Percentiles rank a stretch among this genome's conserved stretches.
Conservation (phyloP, 345 rosid species). For the sweet orange (Citrus sinensis) region DNA sequence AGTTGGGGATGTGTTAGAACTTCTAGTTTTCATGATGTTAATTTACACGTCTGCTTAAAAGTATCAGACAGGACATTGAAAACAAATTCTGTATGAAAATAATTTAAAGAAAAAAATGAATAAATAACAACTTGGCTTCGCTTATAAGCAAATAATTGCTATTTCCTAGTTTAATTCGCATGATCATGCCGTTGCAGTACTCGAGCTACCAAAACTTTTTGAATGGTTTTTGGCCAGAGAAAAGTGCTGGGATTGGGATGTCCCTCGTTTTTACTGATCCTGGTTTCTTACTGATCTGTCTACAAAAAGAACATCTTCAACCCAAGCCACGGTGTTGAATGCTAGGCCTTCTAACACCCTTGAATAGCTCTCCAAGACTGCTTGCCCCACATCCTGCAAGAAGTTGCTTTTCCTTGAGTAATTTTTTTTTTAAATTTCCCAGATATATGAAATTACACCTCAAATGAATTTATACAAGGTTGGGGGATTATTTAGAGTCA, state of each 20-base stretch:
- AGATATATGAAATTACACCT: background rate
- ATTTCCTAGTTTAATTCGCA: background rate
- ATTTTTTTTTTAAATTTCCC: background rate
- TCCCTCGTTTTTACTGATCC: conserved; percentile 24
- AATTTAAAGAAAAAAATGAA: background rate
- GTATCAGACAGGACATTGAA: background rate
- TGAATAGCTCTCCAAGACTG: conserved; percentile 84
- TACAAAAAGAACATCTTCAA: conserved; percentile 78
- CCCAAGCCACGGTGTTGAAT: conserved; percentile 86
- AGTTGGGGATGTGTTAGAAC: background rate
- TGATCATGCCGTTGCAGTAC: background rate
- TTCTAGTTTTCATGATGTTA: background rate
- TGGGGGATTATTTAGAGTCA: background rate
- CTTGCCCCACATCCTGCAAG: conserved; percentile 88
- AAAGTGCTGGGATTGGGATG: conserved; percentile 11
- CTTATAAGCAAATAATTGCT: background rate
- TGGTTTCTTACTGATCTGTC: conserved; percentile 53
- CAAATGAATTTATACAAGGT: background rate
- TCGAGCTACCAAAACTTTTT: conserved; percentile 6
- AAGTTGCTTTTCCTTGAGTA: background rate
- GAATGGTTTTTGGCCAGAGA: background rate
- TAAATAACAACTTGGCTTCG: background rate
- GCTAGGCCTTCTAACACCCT: conserved; percentile 90
- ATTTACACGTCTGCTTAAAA: conserved; percentile 1
- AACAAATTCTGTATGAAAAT: background rate